Base-by-base conservation (phyloP, 176 grass and related monocot genomes). In the Saccharum spontaneum region DNA sequence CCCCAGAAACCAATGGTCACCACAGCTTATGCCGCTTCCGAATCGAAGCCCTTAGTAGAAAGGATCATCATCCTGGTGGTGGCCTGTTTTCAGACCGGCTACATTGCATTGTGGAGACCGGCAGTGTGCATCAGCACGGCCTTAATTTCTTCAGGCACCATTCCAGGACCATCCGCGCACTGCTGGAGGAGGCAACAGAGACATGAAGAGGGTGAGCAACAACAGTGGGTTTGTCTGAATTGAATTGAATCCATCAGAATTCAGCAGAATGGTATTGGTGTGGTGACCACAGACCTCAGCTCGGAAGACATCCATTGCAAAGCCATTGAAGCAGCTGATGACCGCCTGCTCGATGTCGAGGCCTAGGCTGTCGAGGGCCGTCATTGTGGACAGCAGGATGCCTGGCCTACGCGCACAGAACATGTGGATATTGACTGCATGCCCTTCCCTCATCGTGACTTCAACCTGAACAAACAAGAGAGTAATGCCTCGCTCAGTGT, bases 391-490 rank as follows among this genome's bases (percentile, higher is more conserved):
- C 73, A 83, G 85, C 75, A 95, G 69, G 57, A 98, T 86, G 49
- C 84, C 92, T 22, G 90, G 93, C 79, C 57, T 88, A 3, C 85
- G 87, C 3, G 91, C 73, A n/a, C 93, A 98, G 69, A 95, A 93
- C 95, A 98, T 98, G 76, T 95, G 95, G 62, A 98, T 98, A 77
- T 95, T 93, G 39, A 98, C 87, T 12, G 81, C 84, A 52, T 85
- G 85, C 43, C 92, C 90, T 80, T 93, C 88, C 79, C 88, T 88
- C 86, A 89, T 79, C 65, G 83, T 86, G n/a, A 98, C 95, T 64
- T 98, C 95, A 13, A 95, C 93, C 95, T 98, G 14, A 26, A 50
- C 65, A 61, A 10, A 54, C 12, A 59, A 17, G 46, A 76, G 1
- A 40, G 8, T 13, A 73, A 13, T 30, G 69, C 71, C 10, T 64